phyloP scores from a whole-genome alignment of 805 yeast species.

The Suhomyces vadensis region DNA sequence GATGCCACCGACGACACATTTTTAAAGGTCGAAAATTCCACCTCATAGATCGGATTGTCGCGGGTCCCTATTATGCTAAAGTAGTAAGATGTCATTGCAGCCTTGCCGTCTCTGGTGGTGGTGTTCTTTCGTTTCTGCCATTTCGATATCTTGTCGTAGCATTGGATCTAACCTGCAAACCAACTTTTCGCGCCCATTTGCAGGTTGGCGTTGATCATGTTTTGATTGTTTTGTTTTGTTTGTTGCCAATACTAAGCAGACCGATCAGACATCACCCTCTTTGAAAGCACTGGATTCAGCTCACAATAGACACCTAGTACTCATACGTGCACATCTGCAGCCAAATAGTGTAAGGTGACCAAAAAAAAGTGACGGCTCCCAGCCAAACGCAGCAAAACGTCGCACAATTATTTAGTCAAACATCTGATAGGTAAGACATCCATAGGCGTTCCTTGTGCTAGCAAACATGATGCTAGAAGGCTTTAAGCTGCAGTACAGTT shows the following conservation, averaged over 20 bases:
- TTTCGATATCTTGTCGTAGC: neutral
- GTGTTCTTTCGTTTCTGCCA: neutral
- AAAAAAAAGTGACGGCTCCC: no score
- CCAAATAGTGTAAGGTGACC: no score
- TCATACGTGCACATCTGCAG: no score
- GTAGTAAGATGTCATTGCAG: constrained; percentile 71
- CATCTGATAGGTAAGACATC: no score
- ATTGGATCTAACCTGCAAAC: neutral
- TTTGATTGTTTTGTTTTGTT: neutral
- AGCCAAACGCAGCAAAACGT: no score
- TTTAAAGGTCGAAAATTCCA: constrained; percentile 77
- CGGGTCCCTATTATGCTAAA: constrained; percentile 84
- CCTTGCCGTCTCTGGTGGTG: neutral
- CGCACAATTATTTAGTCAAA: no score
- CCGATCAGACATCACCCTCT: neutral
- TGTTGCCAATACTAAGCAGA: neutral
- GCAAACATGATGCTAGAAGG: neutral
- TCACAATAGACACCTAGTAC: neutral
- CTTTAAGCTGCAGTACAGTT: constrained; percentile 6
- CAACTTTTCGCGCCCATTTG: neutral
- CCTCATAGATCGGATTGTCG: constrained; percentile 84
- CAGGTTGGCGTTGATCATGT: constrained; percentile 4
- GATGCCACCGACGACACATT: constrained; percentile 13
- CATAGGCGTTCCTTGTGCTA: no score
- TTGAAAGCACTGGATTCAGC: no score